A percentile compares a stretch with the other conserved stretches of the same genome.
These are phyloP conservation scores for Fusarium sp. DNA, from an alignment of 2,329 filamentous ascomycete genomes.

Conservation along the genomic window DNA sequence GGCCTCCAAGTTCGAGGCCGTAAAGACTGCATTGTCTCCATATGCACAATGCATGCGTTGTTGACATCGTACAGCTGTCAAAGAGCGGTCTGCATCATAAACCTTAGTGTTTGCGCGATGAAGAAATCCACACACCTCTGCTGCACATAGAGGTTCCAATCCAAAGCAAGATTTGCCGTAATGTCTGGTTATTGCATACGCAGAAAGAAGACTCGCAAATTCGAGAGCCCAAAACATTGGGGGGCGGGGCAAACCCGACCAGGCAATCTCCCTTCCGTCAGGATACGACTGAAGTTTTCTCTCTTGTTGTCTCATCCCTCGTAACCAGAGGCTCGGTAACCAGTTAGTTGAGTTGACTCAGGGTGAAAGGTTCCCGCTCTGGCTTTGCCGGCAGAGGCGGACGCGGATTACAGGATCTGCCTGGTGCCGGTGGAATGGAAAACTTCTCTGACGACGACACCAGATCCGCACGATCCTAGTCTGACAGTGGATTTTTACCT, in stretches of 20 bases:
- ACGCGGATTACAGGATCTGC: slow-evolving; percentile 35
- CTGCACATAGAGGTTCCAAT: slow-evolving; percentile 6
- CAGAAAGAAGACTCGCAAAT: too few species aligned
- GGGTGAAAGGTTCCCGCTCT: slow-evolving; percentile 19
- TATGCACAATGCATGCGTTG: slow-evolving; percentile 42
- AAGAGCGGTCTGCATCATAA: slow-evolving; percentile 49
- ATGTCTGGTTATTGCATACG: slow-evolving; percentile 28
- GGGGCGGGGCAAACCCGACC: slow-evolving; percentile 16
- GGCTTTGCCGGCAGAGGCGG: slow-evolving; percentile 28
- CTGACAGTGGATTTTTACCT: slow-evolving; percentile 20
- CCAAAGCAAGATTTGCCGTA: slow-evolving; percentile 9
- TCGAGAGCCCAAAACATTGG: not conserved
- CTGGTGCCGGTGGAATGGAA: slow-evolving; percentile 22
- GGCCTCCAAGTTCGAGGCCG: slow-evolving; percentile 38
- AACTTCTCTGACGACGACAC: slow-evolving; percentile 35
- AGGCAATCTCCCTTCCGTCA: slow-evolving; percentile 13
- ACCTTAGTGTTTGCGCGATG: slow-evolving; percentile 34
- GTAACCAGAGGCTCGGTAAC: slow-evolving; percentile 23
- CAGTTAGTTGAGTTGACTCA: slow-evolving; percentile 24
- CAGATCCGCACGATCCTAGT: slow-evolving; percentile 30
- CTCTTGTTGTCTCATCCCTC: slow-evolving; percentile 34
- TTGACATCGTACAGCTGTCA: slow-evolving; percentile 46
- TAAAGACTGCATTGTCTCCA: slow-evolving; percentile 22
- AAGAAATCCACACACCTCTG: slow-evolving; percentile 26
- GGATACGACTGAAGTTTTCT: slow-evolving; percentile 29